Base-by-base conservation (phyloP, 2,329 filamentous ascomycete species). In the Tolypocladium album region DNA sequence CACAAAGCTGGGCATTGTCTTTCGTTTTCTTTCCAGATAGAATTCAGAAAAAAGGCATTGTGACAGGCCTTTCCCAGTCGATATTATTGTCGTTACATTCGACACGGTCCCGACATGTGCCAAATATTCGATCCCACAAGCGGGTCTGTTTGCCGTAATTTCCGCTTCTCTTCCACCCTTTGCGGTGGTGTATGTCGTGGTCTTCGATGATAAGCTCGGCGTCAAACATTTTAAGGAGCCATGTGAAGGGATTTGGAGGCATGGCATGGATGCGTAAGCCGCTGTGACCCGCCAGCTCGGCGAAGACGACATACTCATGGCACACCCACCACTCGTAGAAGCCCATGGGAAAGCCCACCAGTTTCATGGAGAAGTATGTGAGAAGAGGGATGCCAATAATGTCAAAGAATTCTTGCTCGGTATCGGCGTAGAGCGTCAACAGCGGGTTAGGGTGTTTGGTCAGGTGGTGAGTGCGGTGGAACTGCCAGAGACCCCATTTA, bases 301-400 rank as follows among this genome's bases (percentile, higher is more conserved):
- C 64, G 63, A 70, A 78, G 13, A 74, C 69, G 27, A 78, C 68
- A 58, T 77, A 78, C 58, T 75, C 68, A 55, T 76, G 71, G 64
- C 75, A 78, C 34, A 78, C 64, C 75, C 76, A 78, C 72, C 75
- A 78, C 52, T 77, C 76, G 60, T 77, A 78, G 63, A 78, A 78
- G 8, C 74, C 75, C 74, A 78, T 74, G 0, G 75, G 75, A 12
- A 78, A 40, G 1, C 75, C 74, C 58, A 68, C 15, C 20, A 56
- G 13, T 45, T 68, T 70, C 34, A 77, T 61, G 7, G 65, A 70
- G 43, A 68, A 65, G 61, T 71, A 77, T 1, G 74, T 72, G 52
- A 76, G 62, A 11, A 76, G 62, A 0, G 75, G 75, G 9, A 78
- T 70, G 24, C 71, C 73, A 11, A 69, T 71, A 27, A 76, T 74